Evolutionary conservation across 2,329 filamentous ascomycete genomes (phyloP), one percentile per base, ranked within the genome.

Genomic region (Zymoseptoria crescenta): DNA sequence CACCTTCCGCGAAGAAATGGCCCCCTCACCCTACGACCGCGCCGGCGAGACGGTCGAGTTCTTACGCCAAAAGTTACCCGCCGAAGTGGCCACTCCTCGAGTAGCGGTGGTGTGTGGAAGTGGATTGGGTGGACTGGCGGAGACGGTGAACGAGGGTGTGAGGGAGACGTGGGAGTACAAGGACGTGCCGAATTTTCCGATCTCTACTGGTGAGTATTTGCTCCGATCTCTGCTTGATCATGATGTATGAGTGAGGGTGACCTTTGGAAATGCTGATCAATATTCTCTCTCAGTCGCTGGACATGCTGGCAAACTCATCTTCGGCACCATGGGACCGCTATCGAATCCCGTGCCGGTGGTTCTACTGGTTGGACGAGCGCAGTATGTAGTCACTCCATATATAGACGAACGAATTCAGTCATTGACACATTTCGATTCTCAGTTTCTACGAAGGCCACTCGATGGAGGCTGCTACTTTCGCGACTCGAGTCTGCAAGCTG

Each of bases 371-470:
- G 85, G 84, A 63, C 78, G 85, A 68, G 81, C 81, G 65, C 84
- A 87, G 84, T 86, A 62, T 78, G 82, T 78, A 58, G 63, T 19
- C 1, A 13, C 61, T 8, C 49, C 45, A 56, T 63, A 62, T 28
- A 56, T 65, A 67, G 62, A 50, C 45, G 50, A 20, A 56, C 48
- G 60, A 49, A 56, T 57, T 65, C 49, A 62, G 10, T 16, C 2
- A 5, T 41, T 41, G 4, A 41, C 35, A 41, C 35, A n/a, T 64
- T 54, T 29, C 54, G 56, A 59, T 60, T 65, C 49, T 54, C 60
- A 86, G 84, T 72, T 87, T 84, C 74, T 88, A 87, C 69, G 85
- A 88, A 73, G 85, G 85, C 35, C 81, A 87, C 68, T 79, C 80
- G 1, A 84, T 87, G 74, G 78, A 84, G 56, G 75, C 79, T 52